Evolutionary conservation across 163 green algal species (phyloP).

Genomic region (Scenedesmus sp.): DNA sequence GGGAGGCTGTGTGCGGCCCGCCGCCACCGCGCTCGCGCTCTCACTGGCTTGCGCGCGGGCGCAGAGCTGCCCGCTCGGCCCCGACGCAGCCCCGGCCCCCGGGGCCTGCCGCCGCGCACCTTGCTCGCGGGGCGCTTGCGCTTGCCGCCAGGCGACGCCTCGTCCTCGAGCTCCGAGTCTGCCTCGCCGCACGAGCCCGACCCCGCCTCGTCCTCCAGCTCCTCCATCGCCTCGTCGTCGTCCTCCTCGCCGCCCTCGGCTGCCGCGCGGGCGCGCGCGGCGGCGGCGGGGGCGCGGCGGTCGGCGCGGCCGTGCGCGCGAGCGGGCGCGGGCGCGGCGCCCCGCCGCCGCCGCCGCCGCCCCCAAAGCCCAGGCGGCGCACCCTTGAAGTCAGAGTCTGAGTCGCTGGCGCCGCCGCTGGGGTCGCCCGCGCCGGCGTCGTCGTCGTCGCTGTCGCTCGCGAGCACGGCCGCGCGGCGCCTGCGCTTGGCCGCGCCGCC

Average conservation of each 20-base stretch:
- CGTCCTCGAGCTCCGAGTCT: neutral
- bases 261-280: neutral
- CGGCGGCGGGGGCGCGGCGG: no score
- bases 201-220: slow-evolving; percentile 38
- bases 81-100: no score
- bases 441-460: slow-evolving; percentile 44
- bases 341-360: neutral
- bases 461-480: slow-evolving; percentile 5
- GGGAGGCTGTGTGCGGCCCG: no score
- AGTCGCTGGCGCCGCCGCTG: neutral
- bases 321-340: no score
- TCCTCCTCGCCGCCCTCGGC: slow-evolving; percentile 41
- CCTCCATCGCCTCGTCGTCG: slow-evolving; percentile 32
- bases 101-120: slow-evolving; percentile 36
- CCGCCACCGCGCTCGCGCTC: no score
- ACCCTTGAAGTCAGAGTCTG: slow-evolving; percentile 43
- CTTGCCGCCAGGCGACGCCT: slow-evolving; percentile 25
- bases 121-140: slow-evolving; percentile 42
- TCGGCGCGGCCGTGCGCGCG: no score
- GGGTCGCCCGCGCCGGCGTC: slow-evolving; percentile 18
- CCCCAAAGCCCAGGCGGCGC: neutral
- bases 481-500: slow-evolving; percentile 4
- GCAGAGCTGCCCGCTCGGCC: neutral
- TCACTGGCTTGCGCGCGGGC: slow-evolving; percentile 4
- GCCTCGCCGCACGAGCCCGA: slow-evolving; percentile 20